A percentile compares a stretch with the other conserved stretches of the same genome.
These are phyloP conservation scores for Hymenochaete sp. DNA, from an alignment of 1,284 basidiomycete genomes.

Conservation along the genomic window DNA sequence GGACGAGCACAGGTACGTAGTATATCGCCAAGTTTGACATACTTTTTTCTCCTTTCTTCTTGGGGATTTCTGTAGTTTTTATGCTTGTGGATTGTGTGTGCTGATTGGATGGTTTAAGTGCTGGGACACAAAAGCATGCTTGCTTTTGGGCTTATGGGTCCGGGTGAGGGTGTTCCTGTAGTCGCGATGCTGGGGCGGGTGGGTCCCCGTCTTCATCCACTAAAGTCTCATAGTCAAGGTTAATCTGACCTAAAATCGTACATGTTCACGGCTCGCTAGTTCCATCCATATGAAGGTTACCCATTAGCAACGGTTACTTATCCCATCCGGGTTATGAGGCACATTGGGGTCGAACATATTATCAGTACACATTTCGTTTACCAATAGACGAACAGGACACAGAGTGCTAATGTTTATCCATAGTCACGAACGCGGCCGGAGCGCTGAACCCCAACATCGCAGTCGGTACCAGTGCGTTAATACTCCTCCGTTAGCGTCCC, in stretches of 20 bases:
- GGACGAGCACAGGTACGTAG: constrained; percentile 59
- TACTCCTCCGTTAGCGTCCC: background rate
- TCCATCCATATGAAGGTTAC: constrained; percentile 80
- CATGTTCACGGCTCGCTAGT: constrained; percentile 35
- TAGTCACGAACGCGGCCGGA: constrained; percentile 82
- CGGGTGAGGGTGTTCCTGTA: constrained; percentile 51
- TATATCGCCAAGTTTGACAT: constrained; percentile 3
- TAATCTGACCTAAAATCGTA: background rate
- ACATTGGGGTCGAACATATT: constrained; percentile 61
- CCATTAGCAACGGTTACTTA: constrained; percentile 58
- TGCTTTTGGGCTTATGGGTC: constrained; percentile 69
- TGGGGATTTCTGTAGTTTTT: too few species aligned
- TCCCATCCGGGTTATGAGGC: constrained; percentile 69
- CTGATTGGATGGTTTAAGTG: too few species aligned
- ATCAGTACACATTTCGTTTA: constrained; percentile 46
- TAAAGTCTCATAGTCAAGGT: background rate
- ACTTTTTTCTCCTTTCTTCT: constrained; percentile 7
- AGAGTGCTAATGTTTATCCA: background rate
- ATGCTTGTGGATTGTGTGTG: too few species aligned
- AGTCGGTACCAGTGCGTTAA: constrained; percentile 69
- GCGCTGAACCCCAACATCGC: constrained; percentile 61
- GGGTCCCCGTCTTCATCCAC: constrained; percentile 19
- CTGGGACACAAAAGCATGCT: constrained; percentile 67
- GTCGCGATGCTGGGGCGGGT: constrained; percentile 82
- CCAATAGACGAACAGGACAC: background rate